Evolutionary conservation across 78 protist genomes (phyloP), one percentile per base, ranked within the genome.

Genomic region (Cavenderia fasciculata): DNA sequence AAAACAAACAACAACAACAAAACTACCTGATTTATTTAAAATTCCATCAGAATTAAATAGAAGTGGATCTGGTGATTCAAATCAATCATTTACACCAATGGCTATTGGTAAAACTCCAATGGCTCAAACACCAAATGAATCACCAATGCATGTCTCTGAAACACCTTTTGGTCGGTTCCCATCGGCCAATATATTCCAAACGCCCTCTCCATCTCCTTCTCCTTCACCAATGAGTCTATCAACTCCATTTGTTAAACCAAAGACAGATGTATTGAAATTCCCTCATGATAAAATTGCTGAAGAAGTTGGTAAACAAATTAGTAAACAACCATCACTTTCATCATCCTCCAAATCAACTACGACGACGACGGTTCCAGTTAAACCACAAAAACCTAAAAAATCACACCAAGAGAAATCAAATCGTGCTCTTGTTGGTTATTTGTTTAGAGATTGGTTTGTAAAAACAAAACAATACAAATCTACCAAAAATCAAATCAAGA

Each of bases 401-500:
- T 33, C 90, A 0, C 43, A 66, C 43, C n/a, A 59, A 57, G 90
- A 82, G 33, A 82, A 82, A 44, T 38, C 66, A 29, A 44, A 65
- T 12, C 29, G 27, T 7, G 10, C 90, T 33, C 16, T 68, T 10
- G n/a, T 66, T 4, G 11, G 51, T 8, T 82, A 82, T 29, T 41
- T 82, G 16, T 68, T 82, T 29, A 82, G 76, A 54, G n/a, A 61
- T 38, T 82, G 90, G 90, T 40, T 8, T 56, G 38, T 44, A 23
- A 47, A 71, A 19, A 19, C 61, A 4, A 4, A 71, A 11, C 61
- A 51, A 33, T 71, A 71, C 21, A 34, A 23, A 14, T 7, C 2
- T 16, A n/a, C 23, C 8, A 25, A 25, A 7, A 51, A 46, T 18
- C 52, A 51, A 19, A 71, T 71, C 16, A 7, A 14, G 4, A 51